Evolutionary conservation across 768 basidiomycete species (phyloP).

Genomic region (Cubamyces lactineus): DNA sequence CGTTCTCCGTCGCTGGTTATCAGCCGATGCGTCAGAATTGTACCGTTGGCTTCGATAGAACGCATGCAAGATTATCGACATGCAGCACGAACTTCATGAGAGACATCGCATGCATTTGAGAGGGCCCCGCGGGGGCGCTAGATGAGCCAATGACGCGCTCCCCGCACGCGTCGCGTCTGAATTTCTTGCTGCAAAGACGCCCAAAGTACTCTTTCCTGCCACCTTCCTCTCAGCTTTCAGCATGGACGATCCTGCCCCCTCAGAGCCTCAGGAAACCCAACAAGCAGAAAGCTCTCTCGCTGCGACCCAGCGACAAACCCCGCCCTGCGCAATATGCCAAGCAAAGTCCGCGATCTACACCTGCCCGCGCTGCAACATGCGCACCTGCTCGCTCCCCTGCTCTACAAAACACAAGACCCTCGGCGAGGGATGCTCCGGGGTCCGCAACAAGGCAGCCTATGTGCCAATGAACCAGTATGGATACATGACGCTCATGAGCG

Average conservation of each 20-base stretch:
- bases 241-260: slow-evolving; percentile 2
- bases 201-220: neutral
- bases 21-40: too few relatives aligned
- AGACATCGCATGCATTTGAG: too few relatives aligned
- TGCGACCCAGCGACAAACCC: slow-evolving; percentile 27
- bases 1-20: too few relatives aligned
- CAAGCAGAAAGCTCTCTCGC: slow-evolving; percentile 24
- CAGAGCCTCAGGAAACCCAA: neutral
- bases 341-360: slow-evolving; percentile 62
- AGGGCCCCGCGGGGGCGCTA: too few relatives aligned
- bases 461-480: slow-evolving; percentile 84
- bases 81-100: too few relatives aligned
- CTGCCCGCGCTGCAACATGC: slow-evolving; percentile 74
- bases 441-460: slow-evolving; percentile 72
- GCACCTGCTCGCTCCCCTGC: slow-evolving; percentile 75
- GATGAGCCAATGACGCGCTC: neutral
- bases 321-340: slow-evolving; percentile 55
- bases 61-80: too few relatives aligned
- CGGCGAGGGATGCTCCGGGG: slow-evolving; percentile 63
- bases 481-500: slow-evolving; percentile 88
- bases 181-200: neutral
- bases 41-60: too few relatives aligned
- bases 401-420: slow-evolving; percentile 66
- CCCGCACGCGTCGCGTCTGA: slow-evolving; percentile 4
- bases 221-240: neutral